Percentiles rank a stretch among this genome's conserved stretches.
Conservation (phyloP, 192 early-diverging fungal genomes). For the Rhizoclosmatium sp. region DNA sequence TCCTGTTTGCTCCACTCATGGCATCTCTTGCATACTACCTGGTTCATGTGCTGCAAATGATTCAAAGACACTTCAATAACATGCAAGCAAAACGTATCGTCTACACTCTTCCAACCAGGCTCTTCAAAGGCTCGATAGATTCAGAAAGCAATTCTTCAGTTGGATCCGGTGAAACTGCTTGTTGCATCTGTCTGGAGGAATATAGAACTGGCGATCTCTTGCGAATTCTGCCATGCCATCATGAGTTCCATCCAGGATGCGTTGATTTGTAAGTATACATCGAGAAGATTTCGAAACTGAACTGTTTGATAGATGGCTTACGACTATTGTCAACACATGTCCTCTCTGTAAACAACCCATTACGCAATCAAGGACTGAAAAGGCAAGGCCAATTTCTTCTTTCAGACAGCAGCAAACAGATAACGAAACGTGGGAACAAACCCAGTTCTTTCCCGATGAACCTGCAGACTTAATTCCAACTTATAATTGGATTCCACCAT, state of each 20-base stretch:
- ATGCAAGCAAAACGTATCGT: slow-evolving; percentile 1
- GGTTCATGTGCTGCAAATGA: slow-evolving; percentile 49
- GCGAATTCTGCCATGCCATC: slow-evolving; percentile 83
- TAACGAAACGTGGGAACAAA: too few species aligned
- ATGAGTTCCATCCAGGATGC: slow-evolving; percentile 88
- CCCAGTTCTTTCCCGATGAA: too few species aligned
- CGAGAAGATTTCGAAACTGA: background rate
- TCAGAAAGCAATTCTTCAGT: background rate
- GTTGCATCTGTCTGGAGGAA: slow-evolving; percentile 94
- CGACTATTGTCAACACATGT: slow-evolving; percentile 78
- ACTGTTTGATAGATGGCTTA: slow-evolving; percentile 73
- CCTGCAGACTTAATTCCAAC: too few species aligned
- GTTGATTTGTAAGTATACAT: slow-evolving; percentile 62
- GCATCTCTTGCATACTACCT: slow-evolving; percentile 81
- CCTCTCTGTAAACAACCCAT: slow-evolving; percentile 78
- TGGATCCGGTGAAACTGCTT: slow-evolving; percentile 56
- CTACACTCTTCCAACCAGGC: background rate
- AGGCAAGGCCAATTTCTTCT: too few species aligned
- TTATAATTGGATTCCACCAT: too few species aligned
- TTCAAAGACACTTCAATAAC: background rate
- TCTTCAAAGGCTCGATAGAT: slow-evolving; percentile 49
- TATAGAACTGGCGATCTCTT: slow-evolving; percentile 82
- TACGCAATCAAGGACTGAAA: background rate
- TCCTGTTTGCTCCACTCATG: slow-evolving; percentile 78
- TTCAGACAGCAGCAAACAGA: too few species aligned